phyloP scores from a whole-genome alignment of 768 basidiomycete genomes.

The Collybiopsis luxurians region DNA sequence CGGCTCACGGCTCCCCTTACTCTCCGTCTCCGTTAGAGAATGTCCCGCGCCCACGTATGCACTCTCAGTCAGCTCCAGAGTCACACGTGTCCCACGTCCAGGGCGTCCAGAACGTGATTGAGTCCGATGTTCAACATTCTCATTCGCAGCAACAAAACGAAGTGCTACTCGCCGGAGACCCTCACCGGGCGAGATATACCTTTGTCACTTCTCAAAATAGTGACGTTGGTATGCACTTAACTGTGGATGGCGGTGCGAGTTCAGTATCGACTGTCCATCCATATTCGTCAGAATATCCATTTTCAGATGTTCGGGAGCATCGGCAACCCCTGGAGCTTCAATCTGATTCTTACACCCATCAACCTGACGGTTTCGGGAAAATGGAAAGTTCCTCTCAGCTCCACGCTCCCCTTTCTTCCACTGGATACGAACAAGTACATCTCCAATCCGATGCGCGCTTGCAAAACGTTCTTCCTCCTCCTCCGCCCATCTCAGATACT shows the following conservation, averaged over 20 bases:
- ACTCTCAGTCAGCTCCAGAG: neutral
- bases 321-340: neutral
- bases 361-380: neutral
- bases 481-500: constrained; percentile 3
- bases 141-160: neutral
- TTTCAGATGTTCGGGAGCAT: neutral
- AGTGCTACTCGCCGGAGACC: neutral
- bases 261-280: neutral
- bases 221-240: neutral
- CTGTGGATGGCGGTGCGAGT: neutral
- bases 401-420: neutral
- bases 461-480: neutral
- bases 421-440: neutral
- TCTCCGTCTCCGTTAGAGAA: neutral
- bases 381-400: neutral
- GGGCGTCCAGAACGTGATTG: neutral
- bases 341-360: neutral
- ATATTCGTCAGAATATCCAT: neutral
- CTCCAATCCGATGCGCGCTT: neutral
- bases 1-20: neutral
- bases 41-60: too few relatives aligned
- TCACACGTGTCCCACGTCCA: neutral
- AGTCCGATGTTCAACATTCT: neutral
- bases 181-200: neutral
- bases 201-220: neutral